Evolutionary conservation across 352 stramenopile species (phyloP).

Genomic region (Phytopythium mirpurense): DNA sequence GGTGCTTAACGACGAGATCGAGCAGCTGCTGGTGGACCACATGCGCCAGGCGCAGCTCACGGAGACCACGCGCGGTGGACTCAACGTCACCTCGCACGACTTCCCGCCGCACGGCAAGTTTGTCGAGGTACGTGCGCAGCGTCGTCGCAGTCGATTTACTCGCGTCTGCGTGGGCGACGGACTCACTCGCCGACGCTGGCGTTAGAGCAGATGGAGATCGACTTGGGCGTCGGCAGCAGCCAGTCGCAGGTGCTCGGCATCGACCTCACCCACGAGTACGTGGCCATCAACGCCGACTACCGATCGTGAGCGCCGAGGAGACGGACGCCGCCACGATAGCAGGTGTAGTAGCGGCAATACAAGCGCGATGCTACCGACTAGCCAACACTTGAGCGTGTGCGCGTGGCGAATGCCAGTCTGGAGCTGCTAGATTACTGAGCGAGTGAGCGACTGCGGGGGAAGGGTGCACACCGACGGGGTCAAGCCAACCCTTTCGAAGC

Average conservation of each 20-base stretch:
- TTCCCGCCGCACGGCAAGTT: constrained; percentile 95
- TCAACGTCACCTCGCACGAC: constrained; percentile 75
- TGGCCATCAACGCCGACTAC: constrained; percentile 98
- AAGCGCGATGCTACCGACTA: no score
- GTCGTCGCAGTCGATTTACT: no score
- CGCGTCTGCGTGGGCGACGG: background rate
- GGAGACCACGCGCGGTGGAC: constrained; percentile 65
- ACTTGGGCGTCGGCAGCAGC: constrained; percentile 87
- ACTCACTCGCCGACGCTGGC: background rate
- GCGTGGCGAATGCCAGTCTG: background rate
- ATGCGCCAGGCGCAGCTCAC: constrained; percentile 93
- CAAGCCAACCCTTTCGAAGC: background rate
- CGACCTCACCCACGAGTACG: constrained; percentile 98
- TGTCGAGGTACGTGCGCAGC: constrained; percentile 73
- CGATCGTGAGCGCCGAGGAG: constrained; percentile 74
- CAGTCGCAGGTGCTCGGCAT: constrained; percentile 91
- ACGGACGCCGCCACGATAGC: no score
- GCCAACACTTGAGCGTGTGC: background rate
- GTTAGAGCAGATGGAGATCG: constrained; percentile 83
- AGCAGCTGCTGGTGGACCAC: constrained; percentile 91
- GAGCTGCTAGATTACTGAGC: constrained; percentile 6
- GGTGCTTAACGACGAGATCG: constrained; percentile 87
- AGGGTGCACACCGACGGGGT: background rate
- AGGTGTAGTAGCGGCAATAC: no score
- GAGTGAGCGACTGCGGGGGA: background rate